A percentile compares a stretch with the other conserved stretches of the same genome.
Conservation (phyloP, 805 yeast genomes). For the Wickerhamomyces silvicola region DNA sequence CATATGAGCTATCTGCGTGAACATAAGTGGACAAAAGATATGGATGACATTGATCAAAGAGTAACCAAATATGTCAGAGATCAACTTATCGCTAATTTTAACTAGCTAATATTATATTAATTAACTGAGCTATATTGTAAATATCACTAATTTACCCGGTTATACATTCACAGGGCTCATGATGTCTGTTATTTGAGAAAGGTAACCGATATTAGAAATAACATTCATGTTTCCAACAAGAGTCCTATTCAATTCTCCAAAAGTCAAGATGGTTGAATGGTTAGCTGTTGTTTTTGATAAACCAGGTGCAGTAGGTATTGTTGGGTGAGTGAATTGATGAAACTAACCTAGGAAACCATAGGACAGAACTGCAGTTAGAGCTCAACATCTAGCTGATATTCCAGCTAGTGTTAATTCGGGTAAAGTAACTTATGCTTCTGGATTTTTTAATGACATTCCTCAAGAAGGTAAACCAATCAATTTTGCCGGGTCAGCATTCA, state of each 20-base stretch:
- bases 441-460: slow-evolving; percentile 41
- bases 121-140: too few relatives aligned
- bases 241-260: slow-evolving; percentile 5
- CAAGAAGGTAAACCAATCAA: slow-evolving; percentile 34
- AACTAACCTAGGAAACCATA: neutral
- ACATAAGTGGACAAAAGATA: neutral
- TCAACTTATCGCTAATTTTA: too few relatives aligned
- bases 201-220: neutral
- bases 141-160: too few relatives aligned
- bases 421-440: slow-evolving; percentile 43
- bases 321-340: too few relatives aligned
- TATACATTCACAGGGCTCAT: too few relatives aligned
- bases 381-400: slow-evolving; percentile 45
- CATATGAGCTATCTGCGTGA: neutral
- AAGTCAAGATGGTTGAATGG: slow-evolving; percentile 47
- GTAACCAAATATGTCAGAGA: too few relatives aligned
- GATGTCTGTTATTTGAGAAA: too few relatives aligned
- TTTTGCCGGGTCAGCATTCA: slow-evolving; percentile 66
- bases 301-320: slow-evolving; percentile 36
- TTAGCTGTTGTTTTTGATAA: slow-evolving; percentile 65
- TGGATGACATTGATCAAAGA: too few relatives aligned
- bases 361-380: slow-evolving; percentile 47
- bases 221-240: slow-evolving; percentile 9
- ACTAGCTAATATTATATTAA: too few relatives aligned
- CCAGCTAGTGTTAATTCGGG: slow-evolving; percentile 38